phyloP scores from a whole-genome alignment of 1,284 basidiomycete species.

The Cerioporus squamosus region DNA sequence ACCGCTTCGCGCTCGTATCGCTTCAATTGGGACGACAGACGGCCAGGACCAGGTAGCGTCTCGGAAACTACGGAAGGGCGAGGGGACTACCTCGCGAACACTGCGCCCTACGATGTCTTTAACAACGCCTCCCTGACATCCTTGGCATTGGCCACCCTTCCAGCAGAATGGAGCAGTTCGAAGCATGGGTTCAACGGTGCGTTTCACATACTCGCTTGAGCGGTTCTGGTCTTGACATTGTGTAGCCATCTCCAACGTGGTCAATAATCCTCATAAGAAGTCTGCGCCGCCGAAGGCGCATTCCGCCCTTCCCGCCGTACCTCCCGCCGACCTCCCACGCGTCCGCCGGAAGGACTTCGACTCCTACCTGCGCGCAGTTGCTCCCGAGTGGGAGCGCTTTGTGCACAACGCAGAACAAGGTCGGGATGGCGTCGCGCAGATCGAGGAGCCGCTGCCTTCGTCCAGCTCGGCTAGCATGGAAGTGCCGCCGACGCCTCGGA shows the following conservation, averaged over 20 bases:
- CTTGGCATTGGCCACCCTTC: slow-evolving; percentile 47
- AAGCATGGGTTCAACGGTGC: slow-evolving; percentile 79
- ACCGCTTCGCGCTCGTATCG: slow-evolving; percentile 58
- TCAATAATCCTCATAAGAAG: slow-evolving; percentile 85
- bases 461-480: slow-evolving; percentile 29
- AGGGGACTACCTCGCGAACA: slow-evolving; percentile 39
- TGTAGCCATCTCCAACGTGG: slow-evolving; percentile 72
- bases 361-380: slow-evolving; percentile 74
- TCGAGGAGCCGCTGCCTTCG: slow-evolving; percentile 39
- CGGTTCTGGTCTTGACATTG: background rate
- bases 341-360: slow-evolving; percentile 87
- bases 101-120: slow-evolving; percentile 29
- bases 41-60: slow-evolving; percentile 64
- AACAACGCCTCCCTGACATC: slow-evolving; percentile 26
- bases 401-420: slow-evolving; percentile 54
- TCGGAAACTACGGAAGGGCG: slow-evolving; percentile 67
- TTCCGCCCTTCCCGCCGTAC: slow-evolving; percentile 73
- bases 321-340: slow-evolving; percentile 75
- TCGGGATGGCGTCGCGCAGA: slow-evolving; percentile 48
- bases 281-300: slow-evolving; percentile 87
- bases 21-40: slow-evolving; percentile 68
- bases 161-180: slow-evolving; percentile 77
- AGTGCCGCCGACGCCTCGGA: slow-evolving; percentile 26
- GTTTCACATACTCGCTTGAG: slow-evolving; percentile 23
- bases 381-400: slow-evolving; percentile 79